These are phyloP conservation scores for Solanum phureja DNA, from an alignment of 257 asterid species.

Conservation along the genomic window DNA sequence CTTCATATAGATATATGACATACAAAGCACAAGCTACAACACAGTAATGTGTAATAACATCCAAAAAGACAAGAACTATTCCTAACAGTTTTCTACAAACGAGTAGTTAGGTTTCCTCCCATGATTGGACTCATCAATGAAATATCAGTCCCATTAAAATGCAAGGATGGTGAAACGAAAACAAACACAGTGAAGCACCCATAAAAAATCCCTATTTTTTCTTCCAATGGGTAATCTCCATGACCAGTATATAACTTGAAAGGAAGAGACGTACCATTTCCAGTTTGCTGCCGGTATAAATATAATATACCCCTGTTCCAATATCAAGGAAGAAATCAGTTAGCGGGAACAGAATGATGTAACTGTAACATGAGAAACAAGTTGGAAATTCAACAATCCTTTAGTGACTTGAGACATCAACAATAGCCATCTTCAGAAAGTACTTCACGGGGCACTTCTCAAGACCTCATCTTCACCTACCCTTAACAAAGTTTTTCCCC, in stretches of 20 bases:
- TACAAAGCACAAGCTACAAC: neutral
- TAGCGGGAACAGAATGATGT: neutral
- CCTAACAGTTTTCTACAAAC: neutral
- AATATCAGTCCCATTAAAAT: neutral
- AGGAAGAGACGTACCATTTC: conserved; percentile 49
- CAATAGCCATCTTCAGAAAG: neutral
- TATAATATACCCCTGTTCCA: conserved; percentile 68
- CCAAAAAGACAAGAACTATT: neutral
- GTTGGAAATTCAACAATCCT: neutral
- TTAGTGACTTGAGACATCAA: conserved; percentile 4
- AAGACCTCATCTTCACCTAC: neutral
- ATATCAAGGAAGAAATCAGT: conserved; percentile 11
- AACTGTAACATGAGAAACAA: neutral
- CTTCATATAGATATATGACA: neutral
- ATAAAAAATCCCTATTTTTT: neutral
- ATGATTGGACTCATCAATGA: neutral
- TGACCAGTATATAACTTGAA: neutral
- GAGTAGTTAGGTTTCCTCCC: neutral
- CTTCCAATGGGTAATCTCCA: neutral
- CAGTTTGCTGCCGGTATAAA: conserved; percentile 61
- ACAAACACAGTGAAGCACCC: neutral
- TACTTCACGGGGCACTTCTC: neutral
- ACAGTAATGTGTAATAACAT: neutral
- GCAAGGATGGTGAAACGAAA: neutral
- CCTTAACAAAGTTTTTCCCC: neutral